These are phyloP conservation scores for Clitopilus passeckerianus DNA, from an alignment of 768 basidiomycete genomes.

Conservation along the genomic window DNA sequence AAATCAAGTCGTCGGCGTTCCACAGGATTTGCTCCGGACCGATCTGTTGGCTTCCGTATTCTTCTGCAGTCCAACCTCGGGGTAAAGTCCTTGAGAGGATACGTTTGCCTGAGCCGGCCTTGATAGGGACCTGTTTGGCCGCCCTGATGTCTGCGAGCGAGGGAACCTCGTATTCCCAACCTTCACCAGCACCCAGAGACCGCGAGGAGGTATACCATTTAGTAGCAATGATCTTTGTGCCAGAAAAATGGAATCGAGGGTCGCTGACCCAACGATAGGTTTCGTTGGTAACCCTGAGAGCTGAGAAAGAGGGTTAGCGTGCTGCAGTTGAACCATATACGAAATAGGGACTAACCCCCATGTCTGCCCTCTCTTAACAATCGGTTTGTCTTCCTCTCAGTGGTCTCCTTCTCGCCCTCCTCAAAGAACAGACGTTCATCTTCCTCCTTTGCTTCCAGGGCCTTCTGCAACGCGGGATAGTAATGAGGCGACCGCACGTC, in stretches of 20 bases:
- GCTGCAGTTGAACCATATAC: neutral
- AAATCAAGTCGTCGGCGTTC: constrained; percentile 57
- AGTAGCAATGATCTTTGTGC: constrained; percentile 59
- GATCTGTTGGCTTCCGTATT: constrained; percentile 68
- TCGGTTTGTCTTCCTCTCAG: constrained; percentile 38
- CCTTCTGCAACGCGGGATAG: constrained; percentile 25
- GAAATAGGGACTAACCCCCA: constrained; percentile 26
- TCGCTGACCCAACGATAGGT: constrained; percentile 71
- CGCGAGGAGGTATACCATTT: constrained; percentile 71
- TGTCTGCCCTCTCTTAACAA: constrained; percentile 55
- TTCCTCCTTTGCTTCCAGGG: constrained; percentile 26
- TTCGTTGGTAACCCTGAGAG: constrained; percentile 61
- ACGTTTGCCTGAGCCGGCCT: constrained; percentile 43
- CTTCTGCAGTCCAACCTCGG: constrained; percentile 50
- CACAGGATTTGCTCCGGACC: constrained; percentile 71
- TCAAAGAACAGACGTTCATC: constrained; percentile 44
- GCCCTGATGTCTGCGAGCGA: constrained; percentile 23
- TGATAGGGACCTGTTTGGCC: constrained; percentile 19
- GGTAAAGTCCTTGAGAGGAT: constrained; percentile 55
- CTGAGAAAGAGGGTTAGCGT: constrained; percentile 13
- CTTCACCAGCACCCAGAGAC: constrained; percentile 68
- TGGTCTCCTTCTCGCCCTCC: constrained; percentile 49
- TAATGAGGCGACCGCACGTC: constrained; percentile 35
- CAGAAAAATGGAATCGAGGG: constrained; percentile 66
- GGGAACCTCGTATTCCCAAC: constrained; percentile 62